Evolutionary conservation across 2,329 filamentous ascomycete species (phyloP), one percentile per base, ranked within the genome.

Genomic region (Cercospora sp.): DNA sequence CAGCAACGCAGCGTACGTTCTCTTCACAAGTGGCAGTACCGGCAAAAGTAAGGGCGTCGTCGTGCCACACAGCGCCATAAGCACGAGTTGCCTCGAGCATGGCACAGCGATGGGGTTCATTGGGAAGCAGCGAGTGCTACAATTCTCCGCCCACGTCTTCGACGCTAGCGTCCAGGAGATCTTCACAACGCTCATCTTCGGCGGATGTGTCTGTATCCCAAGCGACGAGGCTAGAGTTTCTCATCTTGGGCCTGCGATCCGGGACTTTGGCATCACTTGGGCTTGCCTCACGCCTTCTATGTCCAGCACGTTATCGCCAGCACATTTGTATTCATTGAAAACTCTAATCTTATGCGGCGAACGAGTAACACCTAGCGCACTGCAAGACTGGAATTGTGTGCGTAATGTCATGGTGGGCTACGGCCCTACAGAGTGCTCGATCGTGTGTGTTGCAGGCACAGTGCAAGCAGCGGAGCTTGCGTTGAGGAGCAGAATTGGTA

Each of bases 111-210:
- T 49, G 43, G 43, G n/a, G 8, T 49, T 49, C n/a, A n/a, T 18
- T 21, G 43, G 16, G 8, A 18, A n/a, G 3, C n/a, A n/a, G 7
- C 53, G 53, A 28, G 53, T 57, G 4, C n/a, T 57, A 18, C 53
- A 57, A 30, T 28, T 57, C 24, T 26, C 53, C 6, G 30, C 24
- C 21, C 40, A 63, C n/a, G 32, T 30, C 3, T 71, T 71, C 51
- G 69, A 71, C 49, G 67, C 66, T 5, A 57, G 79, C 32, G 75
- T 84, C 21, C 74, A 77, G 74, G 82, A 78, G 24, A 74, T 78
- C 43, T 79, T 80, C 69, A 79, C 71, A 62, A 53, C 66, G 1
- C 30, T 9, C 16, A 34, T 69, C 57, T 57, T 51, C 30, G 66
- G 63, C 26, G 45, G 45, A 21, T 62, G 57, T 16, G 21, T 69